phyloP scores from a whole-genome alignment of 257 asterid genomes.

The Przewalskia tangutica region DNA sequence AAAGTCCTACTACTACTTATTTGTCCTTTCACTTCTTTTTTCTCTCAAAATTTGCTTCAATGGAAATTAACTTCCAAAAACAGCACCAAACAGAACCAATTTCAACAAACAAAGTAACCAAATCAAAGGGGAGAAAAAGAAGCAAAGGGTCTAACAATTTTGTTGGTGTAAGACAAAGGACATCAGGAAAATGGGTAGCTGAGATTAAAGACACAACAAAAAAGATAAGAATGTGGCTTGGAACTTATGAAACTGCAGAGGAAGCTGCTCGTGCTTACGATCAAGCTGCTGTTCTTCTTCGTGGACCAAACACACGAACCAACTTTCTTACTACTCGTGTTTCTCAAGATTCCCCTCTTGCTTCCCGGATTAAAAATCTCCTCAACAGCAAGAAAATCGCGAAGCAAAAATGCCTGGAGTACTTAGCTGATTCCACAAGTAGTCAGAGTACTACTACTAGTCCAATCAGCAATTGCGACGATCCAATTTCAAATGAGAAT shows the following conservation, averaged over 20 bases:
- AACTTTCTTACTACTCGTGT: slow-evolving; percentile 29
- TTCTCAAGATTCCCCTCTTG: slow-evolving; percentile 46
- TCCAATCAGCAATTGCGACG: too few species aligned
- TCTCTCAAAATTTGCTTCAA: background rate
- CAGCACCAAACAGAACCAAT: background rate
- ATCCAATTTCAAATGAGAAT: background rate
- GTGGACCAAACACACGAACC: slow-evolving; percentile 56
- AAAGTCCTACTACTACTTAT: background rate
- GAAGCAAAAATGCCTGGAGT: background rate
- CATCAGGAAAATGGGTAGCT: slow-evolving; percentile 73
- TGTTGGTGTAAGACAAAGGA: slow-evolving; percentile 62
- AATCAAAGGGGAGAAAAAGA: slow-evolving; percentile 19
- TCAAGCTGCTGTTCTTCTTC: slow-evolving; percentile 60
- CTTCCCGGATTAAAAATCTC: slow-evolving; percentile 43
- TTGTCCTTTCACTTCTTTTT: too few species aligned
- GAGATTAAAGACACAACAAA: slow-evolving; percentile 74
- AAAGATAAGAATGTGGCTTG: slow-evolving; percentile 73
- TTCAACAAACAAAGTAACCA: slow-evolving; percentile 16
- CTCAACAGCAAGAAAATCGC: slow-evolving; percentile 31
- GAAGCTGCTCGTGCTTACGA: slow-evolving; percentile 71
- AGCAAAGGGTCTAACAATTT: slow-evolving; percentile 24
- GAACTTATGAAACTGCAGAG: slow-evolving; percentile 52
- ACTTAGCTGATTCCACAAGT: background rate
- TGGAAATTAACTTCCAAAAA: slow-evolving; percentile 54
- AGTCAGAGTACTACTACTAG: background rate